Conservation (phyloP, 106 monocot species). For the Phalaenopsis equestris region DNA sequence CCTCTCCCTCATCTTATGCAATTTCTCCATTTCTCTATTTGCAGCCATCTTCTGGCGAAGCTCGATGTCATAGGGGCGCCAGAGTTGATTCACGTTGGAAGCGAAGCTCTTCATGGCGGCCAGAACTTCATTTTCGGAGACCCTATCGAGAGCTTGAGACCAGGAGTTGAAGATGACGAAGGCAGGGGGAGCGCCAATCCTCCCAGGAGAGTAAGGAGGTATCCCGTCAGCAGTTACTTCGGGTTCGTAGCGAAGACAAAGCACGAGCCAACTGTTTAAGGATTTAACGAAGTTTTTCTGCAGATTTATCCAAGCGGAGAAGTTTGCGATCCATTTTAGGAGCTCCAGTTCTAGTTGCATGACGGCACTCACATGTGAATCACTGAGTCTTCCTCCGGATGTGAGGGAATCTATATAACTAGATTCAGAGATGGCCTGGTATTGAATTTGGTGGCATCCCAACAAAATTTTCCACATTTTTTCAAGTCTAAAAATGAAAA, state of each 20-base stretch:
- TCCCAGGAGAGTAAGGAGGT: conserved; percentile 77
- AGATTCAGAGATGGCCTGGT: conserved; percentile 31
- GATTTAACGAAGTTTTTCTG: conserved; percentile 66
- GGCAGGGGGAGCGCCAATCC: conserved; percentile 72
- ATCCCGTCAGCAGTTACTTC: conserved; percentile 53
- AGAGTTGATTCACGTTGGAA: conserved; percentile 32
- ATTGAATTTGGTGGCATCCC: conserved; percentile 41
- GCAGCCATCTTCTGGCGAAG: conserved; percentile 28
- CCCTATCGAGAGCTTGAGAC: conserved; percentile 61
- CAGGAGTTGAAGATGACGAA: conserved; percentile 82
- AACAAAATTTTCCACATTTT: conserved; percentile 53
- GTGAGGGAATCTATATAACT: conserved; percentile 32
- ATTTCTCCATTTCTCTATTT: conserved; percentile 41
- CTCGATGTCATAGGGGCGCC: conserved; percentile 38
- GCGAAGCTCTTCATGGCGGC: conserved; percentile 55
- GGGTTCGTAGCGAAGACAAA: conserved; percentile 47
- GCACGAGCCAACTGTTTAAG: conserved; percentile 66
- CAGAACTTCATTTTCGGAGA: conserved; percentile 60
- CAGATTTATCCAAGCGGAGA: conserved; percentile 53
- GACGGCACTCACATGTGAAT: conserved; percentile 20
- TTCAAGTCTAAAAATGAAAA: conserved; percentile 26
- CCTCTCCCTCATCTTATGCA: conserved; percentile 29
- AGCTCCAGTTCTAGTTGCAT: conserved; percentile 58
- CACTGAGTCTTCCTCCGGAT: conserved; percentile 21
- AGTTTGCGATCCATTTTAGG: conserved; percentile 57